phyloP scores from a whole-genome alignment of 2,329 filamentous ascomycete species.

The Nemania sp. region DNA sequence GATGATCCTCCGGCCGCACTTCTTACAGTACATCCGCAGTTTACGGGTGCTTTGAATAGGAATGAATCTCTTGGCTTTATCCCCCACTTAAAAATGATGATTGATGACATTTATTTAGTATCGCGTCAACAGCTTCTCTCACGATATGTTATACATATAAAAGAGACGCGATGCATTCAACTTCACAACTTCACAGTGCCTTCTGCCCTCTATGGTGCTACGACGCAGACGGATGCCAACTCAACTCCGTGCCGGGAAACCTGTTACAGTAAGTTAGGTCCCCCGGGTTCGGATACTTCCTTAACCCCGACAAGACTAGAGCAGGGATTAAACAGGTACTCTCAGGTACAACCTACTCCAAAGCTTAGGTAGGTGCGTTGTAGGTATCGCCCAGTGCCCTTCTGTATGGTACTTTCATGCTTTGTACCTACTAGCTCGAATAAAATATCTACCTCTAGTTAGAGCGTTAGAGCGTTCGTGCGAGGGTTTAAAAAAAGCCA shows the following conservation, averaged over 20 bases:
- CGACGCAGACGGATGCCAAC: conserved; percentile 11
- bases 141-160: not conserved
- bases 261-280: conserved; percentile 10
- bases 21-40: not conserved
- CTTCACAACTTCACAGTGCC: not conserved
- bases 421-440: no score
- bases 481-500: no score
- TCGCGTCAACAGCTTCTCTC: conserved; percentile 3
- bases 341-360: not conserved
- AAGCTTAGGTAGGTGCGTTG: no score
- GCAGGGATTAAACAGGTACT: conserved; percentile 12
- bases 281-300: conserved; percentile 29
- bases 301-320: conserved; percentile 23
- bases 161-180: not conserved
- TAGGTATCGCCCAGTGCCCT: no score
- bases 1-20: conserved; percentile 13
- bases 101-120: not conserved
- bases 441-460: no score
- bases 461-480: no score
- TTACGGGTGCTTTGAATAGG: no score
- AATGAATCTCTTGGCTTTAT: not conserved
- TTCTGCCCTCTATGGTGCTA: not conserved
- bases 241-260: not conserved
- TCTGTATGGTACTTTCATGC: no score
- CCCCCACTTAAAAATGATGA: not conserved